Evolutionary conservation across 2,329 filamentous ascomycete genomes (phyloP), one percentile per base, ranked within the genome.

Genomic region (Lasiodiplodia gonubiensis): DNA sequence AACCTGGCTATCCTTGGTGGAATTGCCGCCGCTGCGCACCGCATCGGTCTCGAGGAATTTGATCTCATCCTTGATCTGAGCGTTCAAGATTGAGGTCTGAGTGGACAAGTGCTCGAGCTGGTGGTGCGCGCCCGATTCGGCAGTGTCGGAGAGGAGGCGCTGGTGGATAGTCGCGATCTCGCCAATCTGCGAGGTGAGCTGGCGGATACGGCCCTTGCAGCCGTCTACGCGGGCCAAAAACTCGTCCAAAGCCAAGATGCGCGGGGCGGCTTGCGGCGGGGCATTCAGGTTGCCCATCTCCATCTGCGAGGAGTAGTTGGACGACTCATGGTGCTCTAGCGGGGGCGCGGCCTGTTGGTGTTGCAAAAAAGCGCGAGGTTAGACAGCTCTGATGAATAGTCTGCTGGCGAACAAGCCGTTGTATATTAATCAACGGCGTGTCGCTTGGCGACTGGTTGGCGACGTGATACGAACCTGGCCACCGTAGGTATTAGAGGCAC

Each of bases 11-110:
- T 85, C 84, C 83, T 94, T 94, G 71, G 90, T 85, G 69, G 80
- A 82, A 78, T 89, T 89, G 70, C 84, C 84, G 66, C 82, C 81
- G 76, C 89, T 90, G 77, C 88, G 87, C 76, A 85, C 82, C 54
- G 89, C 86, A 77, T 94, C 92, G 69, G 81, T 83, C 80, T 93
- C 91, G 66, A 94, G 84, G 72, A 86, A 86, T 79, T 91, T 92
- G 82, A 94, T 91, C 80, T 92, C 88, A 75, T 92, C 89, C 76
- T 91, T 90, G 83, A 94, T 92, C 70, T 86, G 84, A n/a, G 86
- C 89, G 80, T 92, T 93, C 74, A 89, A 86, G 70, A 89, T 81
- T 77, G 92, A 89, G 5, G 91, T 93, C 72, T 92, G 84, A 54
- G 88, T 83, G 67, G 92, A 86, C 64, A 90, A 84, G 72, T 86